Conservation (phyloP, 768 basidiomycete genomes). For the Pleurotus cornucopiae region DNA sequence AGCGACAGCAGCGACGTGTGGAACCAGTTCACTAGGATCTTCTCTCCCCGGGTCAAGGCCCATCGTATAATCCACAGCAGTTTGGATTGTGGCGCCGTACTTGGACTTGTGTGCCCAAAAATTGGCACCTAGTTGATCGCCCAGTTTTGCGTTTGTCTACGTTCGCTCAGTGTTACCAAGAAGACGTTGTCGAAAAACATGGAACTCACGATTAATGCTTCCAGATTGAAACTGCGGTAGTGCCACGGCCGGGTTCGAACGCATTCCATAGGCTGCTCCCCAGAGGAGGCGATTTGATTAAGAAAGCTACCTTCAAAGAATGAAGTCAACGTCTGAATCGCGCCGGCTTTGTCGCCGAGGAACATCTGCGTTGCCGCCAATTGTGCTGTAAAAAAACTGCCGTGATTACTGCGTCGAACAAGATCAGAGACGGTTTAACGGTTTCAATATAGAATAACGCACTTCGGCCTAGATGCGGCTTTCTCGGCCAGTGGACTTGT, state of each 20-base stretch:
- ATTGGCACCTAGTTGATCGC: conserved; percentile 44
- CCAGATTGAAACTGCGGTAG: conserved; percentile 56
- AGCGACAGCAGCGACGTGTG: conserved; percentile 47
- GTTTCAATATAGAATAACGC: conserved; percentile 13
- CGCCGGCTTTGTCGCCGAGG: conserved; percentile 37
- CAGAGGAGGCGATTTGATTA: conserved; percentile 45
- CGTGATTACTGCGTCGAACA: conserved; percentile 42
- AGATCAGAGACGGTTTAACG: background rate
- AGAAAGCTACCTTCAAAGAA: conserved; percentile 39
- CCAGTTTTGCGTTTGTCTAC: conserved; percentile 53
- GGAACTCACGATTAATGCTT: conserved; percentile 48
- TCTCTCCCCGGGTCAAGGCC: conserved; percentile 34
- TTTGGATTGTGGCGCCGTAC: conserved; percentile 49
- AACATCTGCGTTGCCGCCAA: conserved; percentile 35
- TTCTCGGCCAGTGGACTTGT: conserved; percentile 37
- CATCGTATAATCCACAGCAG: conserved; percentile 47
- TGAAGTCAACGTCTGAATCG: conserved; percentile 27
- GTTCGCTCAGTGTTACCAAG: background rate
- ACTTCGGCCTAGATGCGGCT: conserved; percentile 45
- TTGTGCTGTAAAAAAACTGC: conserved; percentile 44
- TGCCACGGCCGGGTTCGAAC: conserved; percentile 51
- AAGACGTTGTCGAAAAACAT: background rate
- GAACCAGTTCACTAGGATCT: conserved; percentile 35
- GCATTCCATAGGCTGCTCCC: conserved; percentile 58
- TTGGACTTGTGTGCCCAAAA: conserved; percentile 43